These are phyloP conservation scores for Onygenales sp. DNA, from an alignment of 2,329 filamentous ascomycete genomes.

Conservation along the genomic window DNA sequence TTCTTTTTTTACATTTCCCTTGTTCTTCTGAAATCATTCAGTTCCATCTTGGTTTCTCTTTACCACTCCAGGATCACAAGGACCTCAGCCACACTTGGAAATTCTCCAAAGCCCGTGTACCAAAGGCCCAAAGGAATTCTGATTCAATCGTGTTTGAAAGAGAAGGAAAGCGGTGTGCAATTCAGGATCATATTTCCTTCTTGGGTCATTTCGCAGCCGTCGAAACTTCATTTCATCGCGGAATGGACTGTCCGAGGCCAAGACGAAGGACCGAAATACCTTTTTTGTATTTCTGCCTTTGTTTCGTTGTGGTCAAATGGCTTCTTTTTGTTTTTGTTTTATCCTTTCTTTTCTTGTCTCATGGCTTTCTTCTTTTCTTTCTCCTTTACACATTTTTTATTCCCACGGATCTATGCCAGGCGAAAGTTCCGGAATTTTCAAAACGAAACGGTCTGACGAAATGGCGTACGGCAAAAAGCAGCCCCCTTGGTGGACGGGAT, in stretches of 20 bases:
- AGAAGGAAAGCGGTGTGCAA: neutral
- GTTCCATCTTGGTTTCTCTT: neutral
- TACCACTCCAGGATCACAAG: neutral
- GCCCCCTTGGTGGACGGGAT: no score
- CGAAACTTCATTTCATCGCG: no score
- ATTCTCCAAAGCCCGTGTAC: neutral
- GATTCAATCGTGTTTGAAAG: neutral
- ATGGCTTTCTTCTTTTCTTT: neutral
- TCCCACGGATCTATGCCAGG: no score
- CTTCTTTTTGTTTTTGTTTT: neutral
- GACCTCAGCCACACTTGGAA: neutral
- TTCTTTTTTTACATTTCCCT: neutral
- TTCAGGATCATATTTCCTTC: neutral
- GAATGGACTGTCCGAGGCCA: no score
- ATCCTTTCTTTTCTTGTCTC: neutral
- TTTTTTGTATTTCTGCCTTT: neutral
- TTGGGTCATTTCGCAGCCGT: no score
- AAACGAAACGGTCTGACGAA: no score
- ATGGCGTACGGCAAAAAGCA: no score
- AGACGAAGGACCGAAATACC: no score
- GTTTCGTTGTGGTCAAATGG: neutral
- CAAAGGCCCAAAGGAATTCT: neutral
- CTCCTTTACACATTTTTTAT: no score
- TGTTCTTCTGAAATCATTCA: neutral
- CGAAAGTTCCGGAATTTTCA: no score